Conservation (phyloP, 805 yeast genomes). For the Starmerella sp. region DNA sequence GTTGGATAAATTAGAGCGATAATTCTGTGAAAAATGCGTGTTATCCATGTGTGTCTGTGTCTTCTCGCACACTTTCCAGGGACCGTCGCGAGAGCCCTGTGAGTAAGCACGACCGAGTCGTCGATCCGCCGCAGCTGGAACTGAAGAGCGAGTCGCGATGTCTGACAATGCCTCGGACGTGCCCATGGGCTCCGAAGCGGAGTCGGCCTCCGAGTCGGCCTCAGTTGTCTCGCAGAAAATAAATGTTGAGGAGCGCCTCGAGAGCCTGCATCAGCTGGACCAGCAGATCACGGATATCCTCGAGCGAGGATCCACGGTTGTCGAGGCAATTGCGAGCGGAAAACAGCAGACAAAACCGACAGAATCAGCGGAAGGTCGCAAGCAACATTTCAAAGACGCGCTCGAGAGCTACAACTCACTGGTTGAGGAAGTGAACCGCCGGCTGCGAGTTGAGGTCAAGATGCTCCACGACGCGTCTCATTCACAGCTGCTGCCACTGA, state of each 20-base stretch:
- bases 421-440: constrained; percentile 47
- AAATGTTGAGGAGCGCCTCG: constrained; percentile 23
- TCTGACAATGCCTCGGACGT: not conserved
- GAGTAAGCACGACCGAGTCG: not conserved
- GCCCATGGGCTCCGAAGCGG: not conserved
- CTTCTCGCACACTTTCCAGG: too few species aligned
- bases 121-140: not conserved
- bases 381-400: constrained; percentile 35
- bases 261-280: constrained; percentile 25
- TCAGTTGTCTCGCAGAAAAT: not conserved
- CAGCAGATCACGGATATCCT: constrained; percentile 20
- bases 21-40: too few species aligned
- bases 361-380: constrained; percentile 22
- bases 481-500: constrained; percentile 51
- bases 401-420: constrained; percentile 41
- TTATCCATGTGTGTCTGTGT: too few species aligned
- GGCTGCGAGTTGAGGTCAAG: constrained; percentile 55
- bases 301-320: constrained; percentile 24
- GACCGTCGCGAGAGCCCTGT: not conserved
- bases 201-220: not conserved
- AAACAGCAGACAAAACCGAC: constrained; percentile 10
- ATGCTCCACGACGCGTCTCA: constrained; percentile 41
- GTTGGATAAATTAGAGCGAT: too few species aligned
- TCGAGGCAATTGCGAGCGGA: constrained; percentile 25
- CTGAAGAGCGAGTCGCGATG: not conserved